phyloP scores from a whole-genome alignment of 2,329 filamentous ascomycete species.

The Pestalotiopsis sp. region DNA sequence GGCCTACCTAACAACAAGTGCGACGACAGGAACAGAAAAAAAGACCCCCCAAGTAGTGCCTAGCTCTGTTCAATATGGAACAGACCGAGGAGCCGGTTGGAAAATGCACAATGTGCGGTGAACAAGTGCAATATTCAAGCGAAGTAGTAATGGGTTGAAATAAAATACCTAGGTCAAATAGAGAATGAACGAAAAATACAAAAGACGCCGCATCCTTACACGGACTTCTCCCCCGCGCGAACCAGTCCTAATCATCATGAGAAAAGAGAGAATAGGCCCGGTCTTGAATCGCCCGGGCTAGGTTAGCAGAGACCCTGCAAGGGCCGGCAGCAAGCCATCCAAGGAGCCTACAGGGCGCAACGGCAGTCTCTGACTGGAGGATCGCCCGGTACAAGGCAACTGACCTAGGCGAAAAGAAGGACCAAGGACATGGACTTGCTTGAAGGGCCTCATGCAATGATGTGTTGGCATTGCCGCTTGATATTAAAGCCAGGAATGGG shows the following conservation, averaged over 20 bases:
- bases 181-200: too few species aligned
- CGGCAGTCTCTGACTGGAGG: conserved; percentile 24
- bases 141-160: background rate
- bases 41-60: background rate
- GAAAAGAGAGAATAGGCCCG: background rate
- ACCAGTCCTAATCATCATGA: conserved; percentile 18
- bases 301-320: conserved; percentile 9
- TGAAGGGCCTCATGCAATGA: conserved; percentile 68
- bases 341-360: conserved; percentile 19
- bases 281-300: background rate
- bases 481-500: conserved; percentile 51
- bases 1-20: background rate
- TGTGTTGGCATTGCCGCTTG: conserved; percentile 74
- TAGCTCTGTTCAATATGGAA: background rate
- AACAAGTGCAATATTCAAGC: conserved; percentile 46
- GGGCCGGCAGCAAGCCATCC: conserved; percentile 12
- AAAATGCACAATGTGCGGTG: conserved; percentile 13
- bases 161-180: background rate
- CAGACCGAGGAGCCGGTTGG: conserved; percentile 3
- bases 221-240: conserved; percentile 34
- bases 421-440: conserved; percentile 34
- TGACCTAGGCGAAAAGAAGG: conserved; percentile 30
- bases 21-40: background rate
- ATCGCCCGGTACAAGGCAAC: conserved; percentile 33
- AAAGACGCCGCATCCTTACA: conserved; percentile 24